phyloP scores from a whole-genome alignment of 1,139 yeast genomes.

The Kluyveromyces sp. region DNA sequence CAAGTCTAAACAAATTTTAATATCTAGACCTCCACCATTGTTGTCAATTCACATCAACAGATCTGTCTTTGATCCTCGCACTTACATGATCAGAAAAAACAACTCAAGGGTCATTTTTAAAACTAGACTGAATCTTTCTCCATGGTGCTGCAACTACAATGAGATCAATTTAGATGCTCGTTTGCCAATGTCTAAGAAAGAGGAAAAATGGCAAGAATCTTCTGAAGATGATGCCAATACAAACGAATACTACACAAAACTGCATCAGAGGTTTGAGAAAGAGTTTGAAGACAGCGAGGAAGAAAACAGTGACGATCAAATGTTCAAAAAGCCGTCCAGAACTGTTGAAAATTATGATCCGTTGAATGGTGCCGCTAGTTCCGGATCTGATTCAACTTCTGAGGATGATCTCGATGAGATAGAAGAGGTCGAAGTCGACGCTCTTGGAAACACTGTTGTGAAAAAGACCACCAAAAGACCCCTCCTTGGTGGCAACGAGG shows the following conservation, averaged over 20 bases:
- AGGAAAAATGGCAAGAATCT: conserved; percentile 26
- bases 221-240: conserved; percentile 31
- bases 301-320: conserved; percentile 10
- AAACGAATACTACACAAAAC: conserved; percentile 26
- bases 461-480: conserved; percentile 11
- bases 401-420: conserved; percentile 16
- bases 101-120: conserved; percentile 79
- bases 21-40: conserved; percentile 79
- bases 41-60: conserved; percentile 82
- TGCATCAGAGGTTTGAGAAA: conserved; percentile 27
- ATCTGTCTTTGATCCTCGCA: conserved; percentile 82
- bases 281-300: conserved; percentile 33
- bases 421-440: conserved; percentile 26
- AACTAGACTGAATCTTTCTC: conserved; percentile 52
- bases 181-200: conserved; percentile 60
- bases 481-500: conserved; percentile 5
- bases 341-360: conserved; percentile 27
- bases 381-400: conserved; percentile 32
- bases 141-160: conserved; percentile 61
- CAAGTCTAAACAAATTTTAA: conserved; percentile 74
- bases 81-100: conserved; percentile 78
- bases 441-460: conserved; percentile 27
- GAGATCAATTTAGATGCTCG: conserved; percentile 79
- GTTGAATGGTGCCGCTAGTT: conserved; percentile 20
- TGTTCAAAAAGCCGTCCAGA: neutral